Percentiles rank a stretch among this genome's conserved stretches.
phyloP scores from a whole-genome alignment of 768 basidiomycete species.

The Hypsizygus marmoreus region DNA sequence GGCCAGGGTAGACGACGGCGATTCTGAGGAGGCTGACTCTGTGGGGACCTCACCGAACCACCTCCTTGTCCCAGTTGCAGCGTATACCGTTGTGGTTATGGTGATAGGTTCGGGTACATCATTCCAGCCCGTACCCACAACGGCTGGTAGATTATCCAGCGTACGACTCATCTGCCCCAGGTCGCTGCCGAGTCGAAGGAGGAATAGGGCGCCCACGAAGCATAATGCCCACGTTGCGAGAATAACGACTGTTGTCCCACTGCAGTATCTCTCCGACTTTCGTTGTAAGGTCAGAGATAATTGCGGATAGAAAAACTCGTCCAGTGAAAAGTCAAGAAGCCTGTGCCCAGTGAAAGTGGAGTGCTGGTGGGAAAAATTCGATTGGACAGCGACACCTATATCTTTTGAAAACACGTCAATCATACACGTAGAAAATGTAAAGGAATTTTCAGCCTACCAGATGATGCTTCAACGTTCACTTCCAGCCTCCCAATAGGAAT shows the following conservation, averaged over 20 bases:
- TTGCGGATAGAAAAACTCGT: slow-evolving; percentile 59
- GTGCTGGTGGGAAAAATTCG: slow-evolving; percentile 61
- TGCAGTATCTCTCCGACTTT: slow-evolving; percentile 14
- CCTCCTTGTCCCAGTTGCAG: slow-evolving; percentile 23
- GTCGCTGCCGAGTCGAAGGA: slow-evolving; percentile 29
- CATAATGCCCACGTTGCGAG: slow-evolving; percentile 32
- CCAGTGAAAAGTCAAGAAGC: slow-evolving; percentile 58
- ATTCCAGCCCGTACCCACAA: slow-evolving; percentile 22
- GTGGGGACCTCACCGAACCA: slow-evolving; percentile 26
- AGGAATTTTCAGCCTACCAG: slow-evolving; percentile 59
- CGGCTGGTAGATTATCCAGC: slow-evolving; percentile 25
- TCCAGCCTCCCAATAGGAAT: slow-evolving; percentile 70
- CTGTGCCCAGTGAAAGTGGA: slow-evolving; percentile 38
- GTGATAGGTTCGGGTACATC: slow-evolving; percentile 33
- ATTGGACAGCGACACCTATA: slow-evolving; percentile 46
- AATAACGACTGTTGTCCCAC: slow-evolving; percentile 20
- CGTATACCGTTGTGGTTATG: slow-evolving; percentile 41
- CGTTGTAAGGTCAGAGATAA: slow-evolving; percentile 39
- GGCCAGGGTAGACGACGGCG: slow-evolving; percentile 12
- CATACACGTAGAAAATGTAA: too few species aligned
- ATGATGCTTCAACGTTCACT: slow-evolving; percentile 53
- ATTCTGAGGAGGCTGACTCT: slow-evolving; percentile 12
- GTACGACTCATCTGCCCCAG: slow-evolving; percentile 26
- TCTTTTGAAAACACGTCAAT: background rate
- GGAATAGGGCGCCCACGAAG: slow-evolving; percentile 24